phyloP scores from a whole-genome alignment of 1,139 yeast species.

The Saccharomyces hybrid region DNA sequence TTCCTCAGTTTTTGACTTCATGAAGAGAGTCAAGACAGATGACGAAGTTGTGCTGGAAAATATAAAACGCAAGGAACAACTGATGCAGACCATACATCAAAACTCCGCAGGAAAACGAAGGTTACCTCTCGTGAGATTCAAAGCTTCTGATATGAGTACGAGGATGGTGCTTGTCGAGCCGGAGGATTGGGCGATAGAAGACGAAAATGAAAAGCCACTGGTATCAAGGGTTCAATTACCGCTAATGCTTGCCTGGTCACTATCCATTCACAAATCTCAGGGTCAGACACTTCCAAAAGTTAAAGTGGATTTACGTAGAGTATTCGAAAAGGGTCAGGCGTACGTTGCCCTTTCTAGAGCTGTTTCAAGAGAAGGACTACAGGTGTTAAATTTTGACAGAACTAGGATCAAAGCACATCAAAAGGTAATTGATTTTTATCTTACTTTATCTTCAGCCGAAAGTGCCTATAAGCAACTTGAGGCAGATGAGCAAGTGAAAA shows the following conservation, averaged over 20 bases:
- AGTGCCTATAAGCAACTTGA: slow-evolving; percentile 19
- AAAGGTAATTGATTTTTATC: slow-evolving; percentile 57
- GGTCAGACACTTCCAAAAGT: slow-evolving; percentile 88
- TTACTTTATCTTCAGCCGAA: slow-evolving; percentile 33
- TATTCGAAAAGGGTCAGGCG: slow-evolving; percentile 92
- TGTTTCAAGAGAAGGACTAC: slow-evolving; percentile 68
- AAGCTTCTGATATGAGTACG: slow-evolving; percentile 60
- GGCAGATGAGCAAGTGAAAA: background rate
- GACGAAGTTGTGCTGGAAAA: slow-evolving; percentile 28
- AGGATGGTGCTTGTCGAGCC: slow-evolving; percentile 66
- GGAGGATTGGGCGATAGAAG: slow-evolving; percentile 68
- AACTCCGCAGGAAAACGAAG: slow-evolving; percentile 34
- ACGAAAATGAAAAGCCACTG: slow-evolving; percentile 45
- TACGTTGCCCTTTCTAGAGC: slow-evolving; percentile 91
- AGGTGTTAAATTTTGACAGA: slow-evolving; percentile 61
- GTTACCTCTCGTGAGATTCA: slow-evolving; percentile 73
- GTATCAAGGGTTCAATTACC: slow-evolving; percentile 70
- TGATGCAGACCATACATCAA: slow-evolving; percentile 34
- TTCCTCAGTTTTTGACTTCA: slow-evolving; percentile 45
- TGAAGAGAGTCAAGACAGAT: slow-evolving; percentile 34
- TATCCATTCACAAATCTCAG: slow-evolving; percentile 92
- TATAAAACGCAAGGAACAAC: slow-evolving; percentile 35
- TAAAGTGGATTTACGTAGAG: slow-evolving; percentile 65
- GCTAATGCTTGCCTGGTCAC: slow-evolving; percentile 85
- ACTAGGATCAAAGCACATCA: slow-evolving; percentile 53